phyloP scores from a whole-genome alignment of 139 green algal species.

The Micractinium conductrix region DNA sequence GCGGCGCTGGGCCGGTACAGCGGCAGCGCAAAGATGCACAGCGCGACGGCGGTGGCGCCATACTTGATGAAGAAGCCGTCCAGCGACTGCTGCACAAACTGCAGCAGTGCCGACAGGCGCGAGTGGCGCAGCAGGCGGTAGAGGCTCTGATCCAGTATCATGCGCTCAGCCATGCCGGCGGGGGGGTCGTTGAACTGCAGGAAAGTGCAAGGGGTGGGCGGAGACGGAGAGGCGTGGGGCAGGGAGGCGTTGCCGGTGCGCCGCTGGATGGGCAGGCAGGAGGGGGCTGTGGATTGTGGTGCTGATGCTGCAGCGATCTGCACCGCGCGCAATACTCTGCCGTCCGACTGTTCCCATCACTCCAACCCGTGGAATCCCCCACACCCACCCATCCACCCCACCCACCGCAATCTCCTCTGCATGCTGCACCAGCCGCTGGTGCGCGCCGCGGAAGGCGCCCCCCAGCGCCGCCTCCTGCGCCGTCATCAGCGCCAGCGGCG shows the following conservation, averaged over 20 bases:
- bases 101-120: constrained; percentile 83
- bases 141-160: constrained; percentile 95
- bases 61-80: constrained; percentile 91
- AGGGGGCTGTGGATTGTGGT: no score
- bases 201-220: not conserved
- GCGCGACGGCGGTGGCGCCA: not conserved
- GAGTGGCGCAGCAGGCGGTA: constrained; percentile 82
- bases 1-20: constrained; percentile 69
- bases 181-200: constrained; percentile 90
- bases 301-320: no score
- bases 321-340: no score
- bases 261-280: no score
- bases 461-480: constrained; percentile 79
- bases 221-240: not conserved
- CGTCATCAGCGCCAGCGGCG: constrained; percentile 88
- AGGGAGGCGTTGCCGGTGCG: not conserved
- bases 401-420: constrained; percentile 82
- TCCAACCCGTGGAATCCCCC: no score
- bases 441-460: constrained; percentile 63
- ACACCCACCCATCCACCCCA: constrained; percentile 16
- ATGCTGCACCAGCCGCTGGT: constrained; percentile 73
- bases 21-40: constrained; percentile 78
- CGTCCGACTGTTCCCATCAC: no score
- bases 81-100: constrained; percentile 84
- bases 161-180: constrained; percentile 74